phyloP scores from a whole-genome alignment of 768 basidiomycete genomes.

The Calocybe gangraenosa region DNA sequence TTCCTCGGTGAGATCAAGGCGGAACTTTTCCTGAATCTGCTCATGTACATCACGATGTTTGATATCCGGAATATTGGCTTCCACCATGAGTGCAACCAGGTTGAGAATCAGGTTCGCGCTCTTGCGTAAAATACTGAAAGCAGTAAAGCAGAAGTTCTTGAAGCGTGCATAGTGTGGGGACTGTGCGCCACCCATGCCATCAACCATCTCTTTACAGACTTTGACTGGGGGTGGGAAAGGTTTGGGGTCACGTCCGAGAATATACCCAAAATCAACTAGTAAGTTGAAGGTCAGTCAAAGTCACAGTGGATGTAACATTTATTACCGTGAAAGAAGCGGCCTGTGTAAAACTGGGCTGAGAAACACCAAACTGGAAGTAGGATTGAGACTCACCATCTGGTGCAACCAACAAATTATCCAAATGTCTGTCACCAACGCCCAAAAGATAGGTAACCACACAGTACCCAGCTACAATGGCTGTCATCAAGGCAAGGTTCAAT shows the following conservation, averaged over 20 bases:
- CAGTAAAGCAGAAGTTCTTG: conserved; percentile 97
- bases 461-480: conserved; percentile 75
- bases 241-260: conserved; percentile 95
- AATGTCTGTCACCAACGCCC: conserved; percentile 94
- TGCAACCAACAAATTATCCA: conserved; percentile 90
- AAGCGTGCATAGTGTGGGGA: conserved; percentile 96
- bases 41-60: conserved; percentile 84
- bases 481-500: neutral
- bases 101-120: conserved; percentile 97
- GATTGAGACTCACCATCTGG: conserved; percentile 79
- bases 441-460: conserved; percentile 95
- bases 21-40: conserved; percentile 95
- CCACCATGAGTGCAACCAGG: conserved; percentile 94
- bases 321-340: conserved; percentile 94
- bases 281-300: conserved; percentile 2
- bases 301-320: neutral
- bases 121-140: conserved; percentile 93
- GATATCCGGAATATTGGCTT: conserved; percentile 97
- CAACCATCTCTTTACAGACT: conserved; percentile 99
- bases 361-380: conserved; percentile 4
- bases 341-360: conserved; percentile 26
- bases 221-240: conserved; percentile 98
- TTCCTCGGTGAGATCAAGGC: conserved; percentile 90
- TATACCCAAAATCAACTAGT: conserved; percentile 96
- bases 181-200: conserved; percentile 97